Conservation (phyloP, 2,329 filamentous ascomycete species). For the Pseudogymnoascus sp. region DNA sequence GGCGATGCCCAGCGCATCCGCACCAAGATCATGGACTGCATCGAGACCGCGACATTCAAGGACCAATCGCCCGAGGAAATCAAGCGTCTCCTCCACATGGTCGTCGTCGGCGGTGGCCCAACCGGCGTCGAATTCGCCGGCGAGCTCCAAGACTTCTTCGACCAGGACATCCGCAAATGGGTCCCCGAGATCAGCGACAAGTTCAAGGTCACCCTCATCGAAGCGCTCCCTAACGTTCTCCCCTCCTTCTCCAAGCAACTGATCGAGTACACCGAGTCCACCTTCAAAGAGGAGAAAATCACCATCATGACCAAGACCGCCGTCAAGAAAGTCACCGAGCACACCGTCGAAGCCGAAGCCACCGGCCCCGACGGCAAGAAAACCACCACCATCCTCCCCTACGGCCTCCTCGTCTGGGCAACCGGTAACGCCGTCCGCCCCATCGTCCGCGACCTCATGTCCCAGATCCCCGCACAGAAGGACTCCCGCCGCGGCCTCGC, state of each 20-base stretch:
- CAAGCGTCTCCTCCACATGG: conserved; percentile 95
- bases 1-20: conserved; percentile 91
- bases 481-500: conserved; percentile 89
- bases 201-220: conserved; percentile 95
- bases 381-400: conserved; percentile 73
- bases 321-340: conserved; percentile 95
- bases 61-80: conserved; percentile 82
- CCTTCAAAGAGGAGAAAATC: conserved; percentile 97
- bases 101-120: conserved; percentile 85
- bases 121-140: conserved; percentile 98
- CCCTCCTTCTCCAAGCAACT: conserved; percentile 99
- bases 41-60: conserved; percentile 98
- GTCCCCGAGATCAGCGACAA: conserved; percentile 89
- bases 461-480: conserved; percentile 86
- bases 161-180: conserved; percentile 96
- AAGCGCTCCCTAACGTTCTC: conserved; percentile 91
- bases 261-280: conserved; percentile 98
- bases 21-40: conserved; percentile 99
- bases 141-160: conserved; percentile 98
- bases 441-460: conserved; percentile 85
- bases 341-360: conserved; percentile 83
- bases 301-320: conserved; percentile 97
- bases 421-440: conserved; percentile 92
- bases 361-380: conserved; percentile 78
- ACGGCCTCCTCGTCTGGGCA: conserved; percentile 94